phyloP scores from a whole-genome alignment of 2,329 filamentous ascomycete genomes.

The Epichloe aotearoae region DNA sequence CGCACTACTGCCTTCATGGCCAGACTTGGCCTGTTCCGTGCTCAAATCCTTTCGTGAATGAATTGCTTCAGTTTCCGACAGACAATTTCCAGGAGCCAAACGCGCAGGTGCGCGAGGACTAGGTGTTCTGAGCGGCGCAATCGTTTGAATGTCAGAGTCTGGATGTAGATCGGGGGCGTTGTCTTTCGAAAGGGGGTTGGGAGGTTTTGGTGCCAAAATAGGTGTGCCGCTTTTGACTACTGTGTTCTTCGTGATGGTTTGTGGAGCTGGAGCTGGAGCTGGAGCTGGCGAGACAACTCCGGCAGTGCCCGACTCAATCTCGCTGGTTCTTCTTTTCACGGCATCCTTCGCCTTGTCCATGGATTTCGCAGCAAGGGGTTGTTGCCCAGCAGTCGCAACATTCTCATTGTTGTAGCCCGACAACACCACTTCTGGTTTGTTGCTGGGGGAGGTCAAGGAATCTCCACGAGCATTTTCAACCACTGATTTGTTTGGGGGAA shows the following conservation, averaged over 20 bases:
- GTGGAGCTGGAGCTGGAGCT: neutral
- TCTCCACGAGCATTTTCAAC: neutral
- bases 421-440: neutral
- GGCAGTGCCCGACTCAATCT: neutral
- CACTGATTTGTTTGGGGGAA: neutral
- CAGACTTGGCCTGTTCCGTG: constrained; percentile 13
- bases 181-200: neutral
- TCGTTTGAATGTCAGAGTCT: constrained; percentile 7
- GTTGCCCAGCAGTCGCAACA: neutral
- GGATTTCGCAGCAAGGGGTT: neutral
- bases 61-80: constrained; percentile 12
- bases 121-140: constrained; percentile 22
- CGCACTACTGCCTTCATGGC: constrained; percentile 15
- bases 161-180: constrained; percentile 4
- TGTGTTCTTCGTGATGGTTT: neutral
- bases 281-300: neutral
- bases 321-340: neutral
- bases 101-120: constrained; percentile 13
- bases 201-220: neutral
- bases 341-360: neutral
- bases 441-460: neutral
- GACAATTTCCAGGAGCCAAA: neutral
- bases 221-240: neutral
- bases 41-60: constrained; percentile 20
- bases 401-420: neutral